Evolutionary conservation across 495 filamentous ascomycete species (phyloP), one percentile per base, ranked within the genome.

Genomic region (Aspergillus cavernicola): DNA sequence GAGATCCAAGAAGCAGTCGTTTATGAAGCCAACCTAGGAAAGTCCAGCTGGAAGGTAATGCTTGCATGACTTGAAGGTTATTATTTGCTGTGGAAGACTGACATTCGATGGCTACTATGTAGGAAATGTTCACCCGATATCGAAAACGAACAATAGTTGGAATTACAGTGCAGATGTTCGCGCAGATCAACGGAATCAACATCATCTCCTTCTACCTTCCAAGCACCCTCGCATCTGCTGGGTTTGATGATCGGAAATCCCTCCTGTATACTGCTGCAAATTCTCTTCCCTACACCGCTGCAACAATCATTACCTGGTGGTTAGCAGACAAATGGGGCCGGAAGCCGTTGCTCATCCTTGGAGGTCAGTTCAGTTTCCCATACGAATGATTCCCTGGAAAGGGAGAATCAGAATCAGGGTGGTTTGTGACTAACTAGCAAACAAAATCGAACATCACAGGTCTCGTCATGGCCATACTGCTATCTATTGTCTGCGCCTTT

Each of bases 291-390:
- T 68, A 68, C 38, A 65, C 61, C 9, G 65, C 65, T 28, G 65
- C 65, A n/a, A 68, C 65, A 4, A 48, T 66, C 13, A 51, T 50
- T 4, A 59, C 58, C 13, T 64, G 65, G 58, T 62, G 62, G 58
- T 50, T 67, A n/a, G 57, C 59, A n/a, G 59, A 65, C 53, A 70
- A 62, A 40, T 70, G 68, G 44, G 73, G 73, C 19, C 67, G 73
- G 32, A 74, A 72, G 47, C 66, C 65, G 12, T 58, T 75, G 23
- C 66, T 66, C n/a, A 61, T 64, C 11, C 40, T 65, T 12, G 62
- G 64, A 56, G 61, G 61, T 63, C 15, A 48, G 56, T 54, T n/a
- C 8, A 5, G 8, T 16, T 4, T n/a, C 32, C 11, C 11, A 12
- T 13, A 35, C n/a, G n/a, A n/a, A n/a, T n/a, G n/a, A n/a, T n/a